Evolutionary conservation across 805 yeast genomes (phyloP).

Genomic region (Saccharomycopsis sp.): DNA sequence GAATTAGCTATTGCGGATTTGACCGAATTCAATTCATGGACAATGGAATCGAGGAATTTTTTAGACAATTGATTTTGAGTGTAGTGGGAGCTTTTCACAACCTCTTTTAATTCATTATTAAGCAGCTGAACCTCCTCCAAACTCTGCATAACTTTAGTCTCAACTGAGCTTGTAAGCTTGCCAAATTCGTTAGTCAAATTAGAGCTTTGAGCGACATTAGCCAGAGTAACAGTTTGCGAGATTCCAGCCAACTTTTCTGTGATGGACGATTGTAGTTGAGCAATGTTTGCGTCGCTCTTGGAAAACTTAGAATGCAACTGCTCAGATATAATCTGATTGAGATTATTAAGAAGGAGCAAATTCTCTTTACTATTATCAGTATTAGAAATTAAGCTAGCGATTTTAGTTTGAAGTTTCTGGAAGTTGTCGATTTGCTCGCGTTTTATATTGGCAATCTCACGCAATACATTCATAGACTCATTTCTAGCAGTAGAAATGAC

Average conservation of each 20-base stretch:
- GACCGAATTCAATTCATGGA: background rate
- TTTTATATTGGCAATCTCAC: background rate
- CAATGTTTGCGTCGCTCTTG: background rate
- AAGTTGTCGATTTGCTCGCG: background rate
- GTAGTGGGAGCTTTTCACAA: background rate
- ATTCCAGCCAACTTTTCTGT: background rate
- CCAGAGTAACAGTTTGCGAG: background rate
- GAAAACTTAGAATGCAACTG: conserved; percentile 7
- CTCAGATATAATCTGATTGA: conserved; percentile 15
- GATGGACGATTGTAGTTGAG: background rate
- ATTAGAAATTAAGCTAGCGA: background rate
- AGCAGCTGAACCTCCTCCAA: background rate
- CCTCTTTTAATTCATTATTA: background rate
- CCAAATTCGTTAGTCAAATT: background rate
- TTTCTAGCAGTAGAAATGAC: background rate
- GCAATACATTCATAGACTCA: background rate
- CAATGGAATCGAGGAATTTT: background rate
- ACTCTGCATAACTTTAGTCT: background rate
- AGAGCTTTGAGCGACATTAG: background rate
- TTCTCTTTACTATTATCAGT: conserved; percentile 1
- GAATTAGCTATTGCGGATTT: background rate
- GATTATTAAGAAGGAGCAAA: conserved; percentile 12
- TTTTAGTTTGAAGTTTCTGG: conserved; percentile 10
- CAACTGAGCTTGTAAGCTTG: background rate
- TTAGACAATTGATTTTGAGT: background rate